These are phyloP conservation scores for Globisporangium cederbergense DNA, from an alignment of 352 stramenopile genomes.

Conservation along the genomic window DNA sequence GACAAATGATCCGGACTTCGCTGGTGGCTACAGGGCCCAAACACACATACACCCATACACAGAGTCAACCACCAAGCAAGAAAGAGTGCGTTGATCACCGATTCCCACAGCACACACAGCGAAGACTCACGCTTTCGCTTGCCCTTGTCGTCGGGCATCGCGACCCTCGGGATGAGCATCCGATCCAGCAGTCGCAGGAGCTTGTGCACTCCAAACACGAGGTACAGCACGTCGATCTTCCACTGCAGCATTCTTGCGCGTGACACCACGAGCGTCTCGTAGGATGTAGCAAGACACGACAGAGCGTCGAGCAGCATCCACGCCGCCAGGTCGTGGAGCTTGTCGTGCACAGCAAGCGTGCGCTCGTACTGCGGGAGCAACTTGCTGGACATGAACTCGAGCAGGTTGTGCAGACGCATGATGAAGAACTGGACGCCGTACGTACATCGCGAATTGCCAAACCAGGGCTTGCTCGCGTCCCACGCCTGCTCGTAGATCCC, in stretches of 20 bases:
- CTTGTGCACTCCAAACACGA: constrained; percentile 55
- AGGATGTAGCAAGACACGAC: constrained; percentile 37
- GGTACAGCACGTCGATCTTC: constrained; percentile 75
- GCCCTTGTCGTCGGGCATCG: constrained; percentile 17
- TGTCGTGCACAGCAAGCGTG: constrained; percentile 58
- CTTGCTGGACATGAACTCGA: constrained; percentile 38
- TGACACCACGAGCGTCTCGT: constrained; percentile 46
- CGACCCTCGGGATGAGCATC: constrained; percentile 35
- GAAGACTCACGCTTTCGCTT: constrained; percentile 34
- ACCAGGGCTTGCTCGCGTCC: constrained; percentile 53
- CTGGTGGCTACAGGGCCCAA: constrained; percentile 27
- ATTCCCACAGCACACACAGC: not conserved
- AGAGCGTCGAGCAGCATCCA: constrained; percentile 53
- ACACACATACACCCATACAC: not conserved
- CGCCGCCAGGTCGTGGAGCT: constrained; percentile 46
- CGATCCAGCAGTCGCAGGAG: constrained; percentile 46
- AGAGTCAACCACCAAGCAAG: no score
- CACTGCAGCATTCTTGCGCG: constrained; percentile 43
- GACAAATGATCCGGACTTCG: constrained; percentile 40
- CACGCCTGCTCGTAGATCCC: constrained; percentile 61
- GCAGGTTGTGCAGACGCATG: constrained; percentile 39
- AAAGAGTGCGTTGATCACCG: not conserved
- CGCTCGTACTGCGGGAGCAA: constrained; percentile 48
- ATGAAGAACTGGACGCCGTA: constrained; percentile 58
- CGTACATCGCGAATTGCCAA: constrained; percentile 52